These are phyloP conservation scores for Geum urbanum DNA, from an alignment of 306 rosid species.

Conservation along the genomic window DNA sequence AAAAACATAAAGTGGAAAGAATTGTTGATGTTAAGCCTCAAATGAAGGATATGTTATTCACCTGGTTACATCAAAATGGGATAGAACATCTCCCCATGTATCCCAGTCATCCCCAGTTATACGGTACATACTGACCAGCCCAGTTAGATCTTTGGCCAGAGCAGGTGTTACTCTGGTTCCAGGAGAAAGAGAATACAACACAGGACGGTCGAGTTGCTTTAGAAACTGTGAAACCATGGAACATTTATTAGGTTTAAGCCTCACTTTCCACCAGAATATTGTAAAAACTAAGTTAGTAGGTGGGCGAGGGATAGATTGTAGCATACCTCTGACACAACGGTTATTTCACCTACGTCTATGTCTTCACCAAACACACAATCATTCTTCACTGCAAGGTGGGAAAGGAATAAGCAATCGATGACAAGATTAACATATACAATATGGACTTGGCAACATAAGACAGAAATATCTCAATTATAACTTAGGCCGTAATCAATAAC, in stretches of 20 bases:
- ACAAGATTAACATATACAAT: slow-evolving; percentile 16
- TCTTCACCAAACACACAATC: slow-evolving; percentile 95
- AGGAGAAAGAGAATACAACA: slow-evolving; percentile 82
- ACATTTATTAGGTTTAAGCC: slow-evolving; percentile 11
- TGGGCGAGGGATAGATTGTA: slow-evolving; percentile 6
- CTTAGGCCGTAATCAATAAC: neutral
- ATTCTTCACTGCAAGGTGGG: slow-evolving; percentile 64
- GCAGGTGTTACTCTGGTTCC: slow-evolving; percentile 76
- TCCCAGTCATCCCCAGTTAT: slow-evolving; percentile 99
- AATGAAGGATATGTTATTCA: slow-evolving; percentile 30
- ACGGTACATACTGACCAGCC: slow-evolving; percentile 81
- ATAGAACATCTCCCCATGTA: slow-evolving; percentile 54
- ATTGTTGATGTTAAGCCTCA: neutral
- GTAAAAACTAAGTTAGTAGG: neutral
- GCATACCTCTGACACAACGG: slow-evolving; percentile 65
- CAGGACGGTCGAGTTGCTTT: slow-evolving; percentile 51
- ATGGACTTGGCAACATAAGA: neutral
- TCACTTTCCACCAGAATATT: too few species aligned
- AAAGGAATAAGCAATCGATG: slow-evolving; percentile 23
- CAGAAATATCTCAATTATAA: slow-evolving; percentile 14
- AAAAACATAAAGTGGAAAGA: slow-evolving; percentile 19
- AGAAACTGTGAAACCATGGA: slow-evolving; percentile 51
- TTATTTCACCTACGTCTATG: slow-evolving; percentile 76
- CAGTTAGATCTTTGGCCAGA: slow-evolving; percentile 67
- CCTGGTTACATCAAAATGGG: slow-evolving; percentile 83